Base-by-base conservation (phyloP, 1,284 basidiomycete genomes). In the Leccinum insigne region DNA sequence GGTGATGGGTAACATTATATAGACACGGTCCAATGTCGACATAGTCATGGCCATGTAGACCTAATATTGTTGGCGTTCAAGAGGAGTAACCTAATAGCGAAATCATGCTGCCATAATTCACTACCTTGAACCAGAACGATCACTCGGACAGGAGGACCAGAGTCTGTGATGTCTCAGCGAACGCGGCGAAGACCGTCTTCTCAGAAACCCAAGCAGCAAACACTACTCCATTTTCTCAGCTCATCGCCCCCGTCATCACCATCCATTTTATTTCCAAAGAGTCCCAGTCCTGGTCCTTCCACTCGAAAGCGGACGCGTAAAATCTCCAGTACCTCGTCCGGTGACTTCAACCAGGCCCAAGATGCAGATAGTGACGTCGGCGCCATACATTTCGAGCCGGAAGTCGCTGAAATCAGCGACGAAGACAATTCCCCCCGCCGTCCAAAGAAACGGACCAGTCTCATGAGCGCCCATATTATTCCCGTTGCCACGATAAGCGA, bases 361-460 rank as follows among this genome's bases (percentile, higher is more conserved):
- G 72, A 70, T 14, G 71, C 77, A 42, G 75, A 79, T 42, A 83
- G 80, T 64, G 84, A 83, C 67, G 81, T 86, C 57, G 80, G 77
- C 29, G 81, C 78, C 35, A 86, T 88, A 61, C 80, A 72, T 61
- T 83, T 89, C 65, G 82, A 82, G 67, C 76, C 82, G 13, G 64
- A 73, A 44, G 71, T 67, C 29, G 47, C 70, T 14, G 70, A 76
- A n/a, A 63, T 76, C 58, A 79, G 78, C 32, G 80, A 80, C 29
- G 75, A 79, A 60, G 73, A 76, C 32, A 68, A 71, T 4, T 77
- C 73, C 14, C 79, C 77, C 49, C 75, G 75, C 61, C 77, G 73
- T 57, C 79, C 77, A 35, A 80, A 76, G 66, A 73, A 75, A 47
- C 77, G 62, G 54, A 72, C 64, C 62, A 66, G 56, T 14, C 70